A percentile compares a stretch with the other conserved stretches of the same genome.
These are phyloP conservation scores for Withania somnifera DNA, from an alignment of 305 asterid species.

Conservation along the genomic window DNA sequence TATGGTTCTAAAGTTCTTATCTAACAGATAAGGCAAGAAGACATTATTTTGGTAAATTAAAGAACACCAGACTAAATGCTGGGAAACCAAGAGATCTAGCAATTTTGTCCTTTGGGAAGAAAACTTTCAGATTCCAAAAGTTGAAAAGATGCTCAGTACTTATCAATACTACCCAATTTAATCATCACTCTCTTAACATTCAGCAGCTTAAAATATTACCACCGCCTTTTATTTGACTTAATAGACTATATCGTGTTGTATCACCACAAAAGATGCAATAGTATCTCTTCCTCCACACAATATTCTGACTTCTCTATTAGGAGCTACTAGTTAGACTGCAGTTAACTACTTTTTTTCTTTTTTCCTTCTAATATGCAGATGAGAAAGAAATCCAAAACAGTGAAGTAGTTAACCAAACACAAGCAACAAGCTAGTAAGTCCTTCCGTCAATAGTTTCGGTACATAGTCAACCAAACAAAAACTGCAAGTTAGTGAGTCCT, in stretches of 20 bases:
- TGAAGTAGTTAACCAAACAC: neutral
- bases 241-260: neutral
- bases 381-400: neutral
- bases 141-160: neutral
- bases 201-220: neutral
- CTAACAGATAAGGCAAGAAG: neutral
- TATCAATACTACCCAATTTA: neutral
- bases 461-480: neutral
- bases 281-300: neutral
- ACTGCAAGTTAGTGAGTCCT: neutral
- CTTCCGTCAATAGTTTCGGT: no score
- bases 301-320: neutral
- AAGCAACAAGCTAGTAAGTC: neutral
- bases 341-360: neutral
- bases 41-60: neutral
- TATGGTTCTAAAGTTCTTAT: neutral
- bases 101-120: neutral
- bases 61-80: neutral
- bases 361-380: neutral
- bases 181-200: neutral
- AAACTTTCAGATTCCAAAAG: neutral
- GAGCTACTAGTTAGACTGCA: neutral
- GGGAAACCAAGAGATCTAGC: neutral
- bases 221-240: neutral
- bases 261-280: neutral